Evolutionary conservation across 495 filamentous ascomycete species (phyloP).

Genomic region (Annulohypoxylon bovei): DNA sequence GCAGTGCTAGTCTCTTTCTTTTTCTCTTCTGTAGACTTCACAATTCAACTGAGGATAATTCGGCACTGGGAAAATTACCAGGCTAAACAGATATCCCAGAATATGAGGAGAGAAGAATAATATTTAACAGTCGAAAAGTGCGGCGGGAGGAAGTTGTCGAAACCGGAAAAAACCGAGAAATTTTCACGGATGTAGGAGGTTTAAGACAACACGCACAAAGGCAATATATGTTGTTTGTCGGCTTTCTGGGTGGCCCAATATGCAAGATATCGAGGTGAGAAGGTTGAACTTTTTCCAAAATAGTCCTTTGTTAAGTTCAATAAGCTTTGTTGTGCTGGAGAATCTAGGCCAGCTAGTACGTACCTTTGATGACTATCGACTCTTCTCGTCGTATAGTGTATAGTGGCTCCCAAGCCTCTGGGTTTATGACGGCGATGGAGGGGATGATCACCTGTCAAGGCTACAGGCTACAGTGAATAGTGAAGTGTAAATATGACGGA

Average conservation of each 20-base stretch:
- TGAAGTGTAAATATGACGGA: slow-evolving; percentile 35
- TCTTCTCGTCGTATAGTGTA: slow-evolving; percentile 8
- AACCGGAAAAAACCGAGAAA: not conserved
- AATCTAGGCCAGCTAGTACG: slow-evolving; percentile 24
- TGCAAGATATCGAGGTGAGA: slow-evolving; percentile 22
- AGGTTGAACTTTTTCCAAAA: slow-evolving; percentile 7
- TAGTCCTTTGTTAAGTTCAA: slow-evolving; percentile 33
- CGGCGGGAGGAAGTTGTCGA: slow-evolving; percentile 4
- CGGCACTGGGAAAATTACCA: not conserved
- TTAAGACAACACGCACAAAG: slow-evolving; percentile 27
- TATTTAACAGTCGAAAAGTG: not conserved
- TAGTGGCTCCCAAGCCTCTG: slow-evolving; percentile 27
- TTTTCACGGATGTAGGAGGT: not conserved
- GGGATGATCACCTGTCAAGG: slow-evolving; percentile 30
- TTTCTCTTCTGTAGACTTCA: slow-evolving; percentile 22
- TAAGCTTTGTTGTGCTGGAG: slow-evolving; percentile 31
- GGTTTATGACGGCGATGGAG: slow-evolving; percentile 13
- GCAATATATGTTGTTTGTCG: slow-evolving; percentile 13
- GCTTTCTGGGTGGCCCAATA: slow-evolving; percentile 12
- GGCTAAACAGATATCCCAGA: not conserved
- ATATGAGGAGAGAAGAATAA: not conserved
- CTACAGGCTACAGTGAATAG: slow-evolving; percentile 27
- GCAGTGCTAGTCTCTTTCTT: slow-evolving; percentile 34
- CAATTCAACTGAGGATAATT: slow-evolving; percentile 20
- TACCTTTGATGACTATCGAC: slow-evolving; percentile 20